A percentile compares a stretch with the other conserved stretches of the same genome.
These are phyloP conservation scores for Colletotrichum endophyticum DNA, from an alignment of 2,329 filamentous ascomycete species.

Conservation along the genomic window DNA sequence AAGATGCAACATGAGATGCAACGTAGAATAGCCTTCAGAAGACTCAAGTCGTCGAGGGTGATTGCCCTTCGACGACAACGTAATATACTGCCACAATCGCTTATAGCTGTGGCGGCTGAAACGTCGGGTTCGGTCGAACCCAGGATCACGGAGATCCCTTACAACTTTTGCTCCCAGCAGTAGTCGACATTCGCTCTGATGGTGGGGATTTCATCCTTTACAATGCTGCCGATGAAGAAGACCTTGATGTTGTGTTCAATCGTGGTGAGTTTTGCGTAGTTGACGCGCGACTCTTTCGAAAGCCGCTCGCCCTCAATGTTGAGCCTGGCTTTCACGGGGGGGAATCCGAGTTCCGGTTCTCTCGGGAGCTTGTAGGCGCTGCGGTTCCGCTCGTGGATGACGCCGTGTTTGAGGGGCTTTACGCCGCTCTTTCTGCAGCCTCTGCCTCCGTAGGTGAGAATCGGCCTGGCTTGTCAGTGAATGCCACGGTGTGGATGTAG, in stretches of 20 bases:
- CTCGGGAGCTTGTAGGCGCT: conserved; percentile 34
- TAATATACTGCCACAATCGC: neutral
- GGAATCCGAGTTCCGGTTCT: conserved; percentile 55
- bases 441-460: conserved; percentile 58
- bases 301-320: conserved; percentile 49
- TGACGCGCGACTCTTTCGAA: conserved; percentile 56
- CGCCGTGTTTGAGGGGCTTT: conserved; percentile 58
- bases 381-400: conserved; percentile 45
- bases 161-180: conserved; percentile 53
- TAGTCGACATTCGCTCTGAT: conserved; percentile 51
- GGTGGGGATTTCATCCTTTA: conserved; percentile 40
- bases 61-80: neutral
- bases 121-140: neutral
- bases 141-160: neutral
- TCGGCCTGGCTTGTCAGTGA: conserved; percentile 46
- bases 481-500: neutral
- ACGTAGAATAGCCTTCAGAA: neutral
- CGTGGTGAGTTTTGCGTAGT: conserved; percentile 61
- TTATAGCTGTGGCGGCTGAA: neutral
- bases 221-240: conserved; percentile 59
- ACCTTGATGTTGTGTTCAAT: conserved; percentile 64
- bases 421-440: conserved; percentile 59
- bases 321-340: conserved; percentile 49
- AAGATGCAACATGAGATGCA: neutral
- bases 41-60: neutral